These are phyloP conservation scores for Nematocida displodere DNA, from an alignment of 371 early-diverging fungal species.

Conservation along the genomic window DNA sequence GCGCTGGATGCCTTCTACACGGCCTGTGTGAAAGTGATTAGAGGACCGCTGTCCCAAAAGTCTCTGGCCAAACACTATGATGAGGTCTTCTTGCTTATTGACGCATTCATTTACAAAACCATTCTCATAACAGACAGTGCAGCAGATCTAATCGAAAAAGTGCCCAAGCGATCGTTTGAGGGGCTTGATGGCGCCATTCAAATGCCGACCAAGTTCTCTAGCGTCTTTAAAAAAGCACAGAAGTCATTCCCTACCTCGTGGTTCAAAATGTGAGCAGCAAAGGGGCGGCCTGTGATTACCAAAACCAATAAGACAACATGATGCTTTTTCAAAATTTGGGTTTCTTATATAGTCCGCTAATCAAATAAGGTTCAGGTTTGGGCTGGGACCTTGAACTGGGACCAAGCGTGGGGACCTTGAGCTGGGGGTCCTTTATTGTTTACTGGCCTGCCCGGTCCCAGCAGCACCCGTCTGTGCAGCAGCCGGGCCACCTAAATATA, in stretches of 20 bases:
- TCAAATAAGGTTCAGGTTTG: no score
- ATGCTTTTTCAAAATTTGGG: no score
- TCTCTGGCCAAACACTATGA: slow-evolving; percentile 62
- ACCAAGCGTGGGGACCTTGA: no score
- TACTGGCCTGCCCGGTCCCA: no score
- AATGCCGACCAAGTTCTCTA: slow-evolving; percentile 63
- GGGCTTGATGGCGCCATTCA: slow-evolving; percentile 57
- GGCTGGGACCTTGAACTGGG: not conserved
- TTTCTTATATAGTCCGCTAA: no score
- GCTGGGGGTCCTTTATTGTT: no score
- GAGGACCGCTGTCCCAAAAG: slow-evolving; percentile 51
- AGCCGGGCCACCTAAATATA: slow-evolving; percentile 14
- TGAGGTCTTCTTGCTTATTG: slow-evolving; percentile 53
- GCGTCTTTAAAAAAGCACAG: slow-evolving; percentile 60
- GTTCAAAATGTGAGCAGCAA: slow-evolving; percentile 53
- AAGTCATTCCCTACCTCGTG: slow-evolving; percentile 44
- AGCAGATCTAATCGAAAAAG: slow-evolving; percentile 42
- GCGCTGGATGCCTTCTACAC: slow-evolving; percentile 58
- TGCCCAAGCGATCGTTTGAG: slow-evolving; percentile 63
- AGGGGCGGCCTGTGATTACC: no score
- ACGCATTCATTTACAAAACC: slow-evolving; percentile 63
- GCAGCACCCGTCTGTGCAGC: no score
- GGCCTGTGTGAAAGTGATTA: slow-evolving; percentile 49
- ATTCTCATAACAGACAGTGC: slow-evolving; percentile 55
- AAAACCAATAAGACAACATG: no score